Evolutionary conservation across 371 early-diverging fungal species (phyloP).

Genomic region (Conidiobolus incongruus): DNA sequence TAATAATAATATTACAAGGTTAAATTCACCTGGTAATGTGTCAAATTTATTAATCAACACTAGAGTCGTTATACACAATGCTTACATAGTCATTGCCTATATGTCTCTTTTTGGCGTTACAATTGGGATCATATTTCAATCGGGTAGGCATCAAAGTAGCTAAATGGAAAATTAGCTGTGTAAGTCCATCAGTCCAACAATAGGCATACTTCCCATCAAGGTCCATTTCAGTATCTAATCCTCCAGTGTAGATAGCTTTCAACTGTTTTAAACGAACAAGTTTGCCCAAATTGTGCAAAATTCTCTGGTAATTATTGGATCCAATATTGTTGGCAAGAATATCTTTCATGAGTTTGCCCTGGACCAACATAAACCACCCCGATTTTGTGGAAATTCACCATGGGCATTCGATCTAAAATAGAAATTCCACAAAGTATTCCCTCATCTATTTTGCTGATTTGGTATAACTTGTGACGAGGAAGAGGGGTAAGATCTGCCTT

Average conservation of each 20-base stretch:
- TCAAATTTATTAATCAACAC: conserved; percentile 57
- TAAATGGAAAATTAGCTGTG: conserved; percentile 74
- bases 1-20: conserved; percentile 81
- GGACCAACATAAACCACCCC: conserved; percentile 80
- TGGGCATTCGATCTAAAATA: conserved; percentile 69
- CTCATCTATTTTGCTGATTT: conserved; percentile 24
- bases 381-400: conserved; percentile 85
- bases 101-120: conserved; percentile 74
- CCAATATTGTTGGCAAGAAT: conserved; percentile 72
- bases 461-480: too few relatives aligned
- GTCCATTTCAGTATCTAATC: conserved; percentile 61
- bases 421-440: conserved; percentile 44
- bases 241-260: conserved; percentile 53
- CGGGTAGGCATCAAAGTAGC: conserved; percentile 86
- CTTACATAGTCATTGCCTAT: conserved; percentile 90
- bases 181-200: conserved; percentile 65
- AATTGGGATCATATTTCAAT: conserved; percentile 38
- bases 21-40: conserved; percentile 83
- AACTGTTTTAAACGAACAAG: conserved; percentile 41
- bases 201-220: conserved; percentile 70
- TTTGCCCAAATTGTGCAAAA: conserved; percentile 57
- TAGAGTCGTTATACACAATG: conserved; percentile 82
- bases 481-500: too few relatives aligned
- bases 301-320: conserved; percentile 57
- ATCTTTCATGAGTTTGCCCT: conserved; percentile 58